These are phyloP conservation scores for Claviceps cyperi DNA, from an alignment of 2,329 filamentous ascomycete species.

Conservation along the genomic window DNA sequence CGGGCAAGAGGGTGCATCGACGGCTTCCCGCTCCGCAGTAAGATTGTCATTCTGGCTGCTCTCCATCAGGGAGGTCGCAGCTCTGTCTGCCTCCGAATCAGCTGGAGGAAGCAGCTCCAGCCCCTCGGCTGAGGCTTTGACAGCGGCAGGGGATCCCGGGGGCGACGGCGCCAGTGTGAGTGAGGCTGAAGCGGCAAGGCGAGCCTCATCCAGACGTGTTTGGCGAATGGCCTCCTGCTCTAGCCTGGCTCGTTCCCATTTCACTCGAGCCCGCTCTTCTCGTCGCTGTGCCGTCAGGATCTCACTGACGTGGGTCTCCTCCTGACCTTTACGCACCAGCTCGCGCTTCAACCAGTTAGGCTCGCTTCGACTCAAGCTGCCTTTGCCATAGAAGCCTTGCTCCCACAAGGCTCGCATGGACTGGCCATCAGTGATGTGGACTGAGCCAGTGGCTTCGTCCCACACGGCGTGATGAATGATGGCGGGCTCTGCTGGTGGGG, in stretches of 20 bases:
- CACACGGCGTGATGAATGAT: constrained; percentile 60
- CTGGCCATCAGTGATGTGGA: constrained; percentile 66
- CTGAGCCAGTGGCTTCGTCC: constrained; percentile 65
- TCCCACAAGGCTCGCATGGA: constrained; percentile 81
- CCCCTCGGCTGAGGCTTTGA: background rate
- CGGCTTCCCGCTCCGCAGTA: too few species aligned
- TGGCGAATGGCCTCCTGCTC: constrained; percentile 74
- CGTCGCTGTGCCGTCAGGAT: constrained; percentile 63
- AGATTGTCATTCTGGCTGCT: background rate
- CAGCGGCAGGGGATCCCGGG: background rate
- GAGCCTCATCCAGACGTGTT: constrained; percentile 37
- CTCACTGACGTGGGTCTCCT: constrained; percentile 60
- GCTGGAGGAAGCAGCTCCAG: background rate
- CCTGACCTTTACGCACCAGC: constrained; percentile 52
- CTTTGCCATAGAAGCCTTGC: constrained; percentile 95
- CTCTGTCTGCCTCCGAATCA: constrained; percentile 3
- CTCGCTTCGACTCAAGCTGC: constrained; percentile 82
- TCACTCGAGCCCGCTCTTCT: constrained; percentile 68
- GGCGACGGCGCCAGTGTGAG: constrained; percentile 2
- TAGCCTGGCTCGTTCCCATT: constrained; percentile 79
- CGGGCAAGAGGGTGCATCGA: too few species aligned
- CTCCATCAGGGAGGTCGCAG: background rate
- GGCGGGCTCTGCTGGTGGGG: constrained; percentile 48
- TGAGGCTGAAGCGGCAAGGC: constrained; percentile 10
- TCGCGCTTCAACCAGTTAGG: constrained; percentile 83